These are phyloP conservation scores for Auriscalpium microsporum DNA, from an alignment of 768 basidiomycete species.

Conservation along the genomic window DNA sequence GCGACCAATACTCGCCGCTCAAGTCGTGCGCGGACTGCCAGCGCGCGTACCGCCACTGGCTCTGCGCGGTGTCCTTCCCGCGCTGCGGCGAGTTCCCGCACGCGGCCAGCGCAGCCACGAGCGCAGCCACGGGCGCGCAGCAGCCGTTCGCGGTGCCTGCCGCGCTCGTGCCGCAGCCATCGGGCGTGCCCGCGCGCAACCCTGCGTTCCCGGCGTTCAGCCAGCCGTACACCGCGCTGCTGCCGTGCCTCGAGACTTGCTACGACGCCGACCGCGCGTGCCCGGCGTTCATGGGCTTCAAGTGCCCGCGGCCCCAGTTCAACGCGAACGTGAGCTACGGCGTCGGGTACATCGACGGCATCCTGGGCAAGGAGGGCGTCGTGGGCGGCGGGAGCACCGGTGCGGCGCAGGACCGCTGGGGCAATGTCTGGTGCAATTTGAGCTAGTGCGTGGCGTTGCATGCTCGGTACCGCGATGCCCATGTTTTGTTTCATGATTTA, in stretches of 20 bases:
- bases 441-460: slow-evolving; percentile 4
- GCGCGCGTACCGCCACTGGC: slow-evolving; percentile 65
- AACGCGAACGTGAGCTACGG: slow-evolving; percentile 68
- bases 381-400: slow-evolving; percentile 45
- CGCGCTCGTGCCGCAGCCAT: slow-evolving; percentile 37
- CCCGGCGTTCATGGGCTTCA: slow-evolving; percentile 62
- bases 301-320: slow-evolving; percentile 52
- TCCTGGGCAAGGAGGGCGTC: slow-evolving; percentile 31
- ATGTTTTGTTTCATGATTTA: too few relatives aligned
- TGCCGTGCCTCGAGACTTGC: slow-evolving; percentile 79
- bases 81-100: slow-evolving; percentile 55
- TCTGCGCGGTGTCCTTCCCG: slow-evolving; percentile 65
- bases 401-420: slow-evolving; percentile 53
- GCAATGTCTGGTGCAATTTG: slow-evolving; percentile 70
- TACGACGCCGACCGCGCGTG: slow-evolving; percentile 66
- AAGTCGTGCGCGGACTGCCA: slow-evolving; percentile 73
- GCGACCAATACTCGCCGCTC: slow-evolving; percentile 72
- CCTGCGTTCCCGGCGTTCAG: slow-evolving; percentile 36
- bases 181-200: slow-evolving; percentile 36
- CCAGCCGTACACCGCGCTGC: slow-evolving; percentile 46
- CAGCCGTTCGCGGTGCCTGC: slow-evolving; percentile 21
- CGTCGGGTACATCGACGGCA: slow-evolving; percentile 62
- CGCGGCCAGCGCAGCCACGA: slow-evolving; percentile 22
- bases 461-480: too few relatives aligned
- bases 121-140: slow-evolving; percentile 3